Evolutionary conservation across 2,329 filamentous ascomycete species (phyloP).

Genomic region (Exophiala sp.): DNA sequence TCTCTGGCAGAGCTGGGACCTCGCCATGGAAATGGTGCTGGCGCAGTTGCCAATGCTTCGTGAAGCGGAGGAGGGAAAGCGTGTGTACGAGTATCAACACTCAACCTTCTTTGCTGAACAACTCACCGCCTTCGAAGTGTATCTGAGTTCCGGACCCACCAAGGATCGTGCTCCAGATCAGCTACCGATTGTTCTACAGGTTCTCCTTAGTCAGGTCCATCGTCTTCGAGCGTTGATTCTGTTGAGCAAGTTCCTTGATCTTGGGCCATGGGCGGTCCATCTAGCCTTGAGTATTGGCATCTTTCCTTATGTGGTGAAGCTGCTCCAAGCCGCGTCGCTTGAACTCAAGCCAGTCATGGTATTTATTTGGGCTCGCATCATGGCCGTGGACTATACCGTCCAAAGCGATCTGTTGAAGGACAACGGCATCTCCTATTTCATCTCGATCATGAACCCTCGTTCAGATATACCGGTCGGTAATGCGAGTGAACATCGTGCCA

Average conservation of each 20-base stretch:
- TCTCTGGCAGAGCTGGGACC: slow-evolving; percentile 95
- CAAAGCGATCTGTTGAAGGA: slow-evolving; percentile 93
- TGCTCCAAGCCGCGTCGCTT: slow-evolving; percentile 87
- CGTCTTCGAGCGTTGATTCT: slow-evolving; percentile 84
- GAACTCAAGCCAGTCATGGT: slow-evolving; percentile 98
- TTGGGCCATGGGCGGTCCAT: slow-evolving; percentile 98
- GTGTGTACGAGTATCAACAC: slow-evolving; percentile 84
- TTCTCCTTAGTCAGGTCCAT: slow-evolving; percentile 91
- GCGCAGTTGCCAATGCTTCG: slow-evolving; percentile 77
- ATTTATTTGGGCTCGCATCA: slow-evolving; percentile 94
- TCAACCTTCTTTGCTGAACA: slow-evolving; percentile 97
- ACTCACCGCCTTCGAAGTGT: slow-evolving; percentile 93
- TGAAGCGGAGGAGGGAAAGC: slow-evolving; percentile 67
- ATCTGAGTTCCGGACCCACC: slow-evolving; percentile 75
- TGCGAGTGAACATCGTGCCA: slow-evolving; percentile 89
- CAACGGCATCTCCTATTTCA: slow-evolving; percentile 95
- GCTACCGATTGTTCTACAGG: slow-evolving; percentile 90
- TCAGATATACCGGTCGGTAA: slow-evolving; percentile 81
- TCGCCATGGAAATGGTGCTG: slow-evolving; percentile 91
- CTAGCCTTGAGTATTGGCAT: slow-evolving; percentile 95
- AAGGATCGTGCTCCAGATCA: slow-evolving; percentile 87
- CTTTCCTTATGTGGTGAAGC: slow-evolving; percentile 96
- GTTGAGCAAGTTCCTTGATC: slow-evolving; percentile 85
- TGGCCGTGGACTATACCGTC: slow-evolving; percentile 90
- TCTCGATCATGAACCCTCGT: slow-evolving; percentile 78